A percentile compares a stretch with the other conserved stretches of the same genome.
Conservation (phyloP, 257 asterid genomes). For the Nicotiana paniculata region DNA sequence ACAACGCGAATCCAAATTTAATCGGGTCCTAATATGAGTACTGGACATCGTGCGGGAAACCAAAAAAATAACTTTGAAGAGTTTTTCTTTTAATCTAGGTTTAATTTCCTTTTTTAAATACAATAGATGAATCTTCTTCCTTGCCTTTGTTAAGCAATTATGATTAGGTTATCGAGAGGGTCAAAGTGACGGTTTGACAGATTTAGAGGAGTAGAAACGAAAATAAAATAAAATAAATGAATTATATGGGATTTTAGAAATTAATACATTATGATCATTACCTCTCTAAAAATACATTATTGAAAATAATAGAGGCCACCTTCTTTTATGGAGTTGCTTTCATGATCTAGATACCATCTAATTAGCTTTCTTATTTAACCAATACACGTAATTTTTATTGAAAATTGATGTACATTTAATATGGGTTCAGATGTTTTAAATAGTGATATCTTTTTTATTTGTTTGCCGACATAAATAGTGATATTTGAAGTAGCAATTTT, state of each 20-base stretch:
- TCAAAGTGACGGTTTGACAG: background rate
- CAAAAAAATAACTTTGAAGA: background rate
- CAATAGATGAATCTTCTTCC: background rate
- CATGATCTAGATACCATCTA: background rate
- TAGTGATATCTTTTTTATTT: too few relatives aligned
- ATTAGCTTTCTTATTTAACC: background rate
- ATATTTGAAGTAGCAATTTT: background rate
- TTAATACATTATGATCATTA: background rate
- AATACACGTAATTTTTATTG: background rate
- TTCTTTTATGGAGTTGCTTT: slow-evolving; percentile 2
- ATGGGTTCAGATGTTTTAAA: background rate
- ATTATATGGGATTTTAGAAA: background rate
- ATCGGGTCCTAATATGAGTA: too few relatives aligned
- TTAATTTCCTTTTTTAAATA: background rate
- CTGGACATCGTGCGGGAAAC: too few relatives aligned
- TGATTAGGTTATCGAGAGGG: background rate
- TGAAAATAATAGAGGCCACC: background rate
- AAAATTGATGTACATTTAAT: background rate
- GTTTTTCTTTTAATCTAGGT: background rate
- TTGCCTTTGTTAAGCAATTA: background rate
- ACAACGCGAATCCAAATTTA: too few relatives aligned
- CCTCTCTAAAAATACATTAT: background rate
- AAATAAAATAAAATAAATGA: background rate
- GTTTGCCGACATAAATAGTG: too few relatives aligned
- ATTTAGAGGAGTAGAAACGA: background rate